Percentiles rank a stretch among this genome's conserved stretches.
These are phyloP conservation scores for Mycosphaerella arachidis DNA, from an alignment of 2,329 filamentous ascomycete species.

Conservation along the genomic window DNA sequence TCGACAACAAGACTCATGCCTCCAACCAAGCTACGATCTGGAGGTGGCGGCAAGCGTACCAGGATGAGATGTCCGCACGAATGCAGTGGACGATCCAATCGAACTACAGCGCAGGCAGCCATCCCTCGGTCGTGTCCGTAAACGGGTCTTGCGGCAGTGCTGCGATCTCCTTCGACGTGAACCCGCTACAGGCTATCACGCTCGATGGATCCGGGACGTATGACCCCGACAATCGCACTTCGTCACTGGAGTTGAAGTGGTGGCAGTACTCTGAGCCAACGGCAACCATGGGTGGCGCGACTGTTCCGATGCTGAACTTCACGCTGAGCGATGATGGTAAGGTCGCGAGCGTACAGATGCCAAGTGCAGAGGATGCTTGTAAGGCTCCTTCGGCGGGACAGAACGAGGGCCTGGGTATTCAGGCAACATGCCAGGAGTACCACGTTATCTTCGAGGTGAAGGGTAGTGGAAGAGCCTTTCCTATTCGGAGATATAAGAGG, in stretches of 20 bases:
- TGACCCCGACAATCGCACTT: constrained; percentile 39
- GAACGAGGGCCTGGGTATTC: constrained; percentile 28
- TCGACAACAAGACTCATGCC: constrained; percentile 33
- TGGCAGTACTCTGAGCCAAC: constrained; percentile 46
- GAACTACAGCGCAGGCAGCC: constrained; percentile 39
- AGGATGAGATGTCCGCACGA: constrained; percentile 48
- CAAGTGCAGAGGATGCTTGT: constrained; percentile 39
- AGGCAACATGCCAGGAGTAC: constrained; percentile 42
- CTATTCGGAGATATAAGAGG: constrained; percentile 46
- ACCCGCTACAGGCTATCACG: constrained; percentile 37
- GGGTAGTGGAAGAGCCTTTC: constrained; percentile 39
- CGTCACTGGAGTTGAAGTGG: constrained; percentile 45
- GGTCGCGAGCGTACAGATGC: constrained; percentile 22
- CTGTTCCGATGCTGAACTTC: constrained; percentile 39
- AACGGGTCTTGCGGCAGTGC: constrained; percentile 38
- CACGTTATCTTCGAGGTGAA: constrained; percentile 50
- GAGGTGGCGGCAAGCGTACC: constrained; percentile 50
- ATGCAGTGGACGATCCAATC: constrained; percentile 45
- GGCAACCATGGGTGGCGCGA: constrained; percentile 39
- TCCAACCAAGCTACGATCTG: constrained; percentile 50
- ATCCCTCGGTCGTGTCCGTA: constrained; percentile 47
- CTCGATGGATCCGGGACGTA: constrained; percentile 47
- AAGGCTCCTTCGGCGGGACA: constrained; percentile 33
- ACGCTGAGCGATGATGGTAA: constrained; percentile 30
- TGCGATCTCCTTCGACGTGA: constrained; percentile 39